Evolutionary conservation across 257 asterid species (phyloP).

Genomic region (Primulina tabacum): DNA sequence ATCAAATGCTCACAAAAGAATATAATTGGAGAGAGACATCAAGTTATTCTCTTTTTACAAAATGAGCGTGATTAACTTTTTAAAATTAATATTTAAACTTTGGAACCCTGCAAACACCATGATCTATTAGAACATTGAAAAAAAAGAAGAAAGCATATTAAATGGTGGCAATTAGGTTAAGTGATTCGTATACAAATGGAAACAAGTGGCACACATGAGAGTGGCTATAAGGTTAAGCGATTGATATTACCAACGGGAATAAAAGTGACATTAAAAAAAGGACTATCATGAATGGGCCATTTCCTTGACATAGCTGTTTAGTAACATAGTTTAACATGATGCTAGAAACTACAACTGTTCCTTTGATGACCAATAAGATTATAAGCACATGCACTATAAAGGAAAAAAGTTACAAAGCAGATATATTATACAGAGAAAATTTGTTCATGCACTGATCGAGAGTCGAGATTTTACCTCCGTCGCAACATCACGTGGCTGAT

Average conservation of each 20-base stretch:
- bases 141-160: not conserved
- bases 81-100: no score
- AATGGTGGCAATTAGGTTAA: no score
- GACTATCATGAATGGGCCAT: not conserved
- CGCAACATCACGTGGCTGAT: conserved; percentile 84
- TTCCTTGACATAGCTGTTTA: no score
- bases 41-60: no score
- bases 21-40: not conserved
- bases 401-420: not conserved
- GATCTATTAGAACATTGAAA: no score
- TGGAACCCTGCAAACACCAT: no score
- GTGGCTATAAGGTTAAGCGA: no score
- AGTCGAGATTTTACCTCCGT: conserved; percentile 51
- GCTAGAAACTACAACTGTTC: not conserved
- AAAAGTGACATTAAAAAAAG: no score
- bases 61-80: no score
- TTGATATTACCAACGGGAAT: no score
- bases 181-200: no score
- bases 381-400: not conserved
- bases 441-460: not conserved
- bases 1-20: not conserved
- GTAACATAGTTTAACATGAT: not conserved
- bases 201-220: no score
- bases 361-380: not conserved
- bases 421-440: not conserved